A percentile compares a stretch with the other conserved stretches of the same genome.
These are phyloP conservation scores for Neltuma alba DNA, from an alignment of 306 rosid species.

Conservation along the genomic window DNA sequence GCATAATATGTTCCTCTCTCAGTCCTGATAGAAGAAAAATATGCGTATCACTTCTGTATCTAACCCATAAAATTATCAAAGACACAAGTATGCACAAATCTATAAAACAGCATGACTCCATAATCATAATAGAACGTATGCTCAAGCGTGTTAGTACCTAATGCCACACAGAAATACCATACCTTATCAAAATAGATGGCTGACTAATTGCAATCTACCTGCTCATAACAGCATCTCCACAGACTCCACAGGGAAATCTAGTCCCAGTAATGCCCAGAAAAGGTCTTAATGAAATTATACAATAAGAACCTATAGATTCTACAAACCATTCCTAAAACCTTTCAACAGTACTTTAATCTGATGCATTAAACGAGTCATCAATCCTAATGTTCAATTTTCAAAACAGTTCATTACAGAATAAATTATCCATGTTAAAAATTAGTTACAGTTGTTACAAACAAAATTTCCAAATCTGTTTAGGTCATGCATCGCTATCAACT, in stretches of 20 bases:
- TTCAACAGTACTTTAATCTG: slow-evolving; percentile 8
- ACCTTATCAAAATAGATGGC: slow-evolving; percentile 15
- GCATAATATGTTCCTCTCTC: slow-evolving; percentile 88
- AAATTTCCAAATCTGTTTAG: slow-evolving; percentile 19
- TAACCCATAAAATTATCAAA: slow-evolving; percentile 21
- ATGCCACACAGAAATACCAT: slow-evolving; percentile 11
- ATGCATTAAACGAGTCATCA: slow-evolving; percentile 4
- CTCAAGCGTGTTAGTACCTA: slow-evolving; percentile 6
- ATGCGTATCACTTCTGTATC: slow-evolving; percentile 1
- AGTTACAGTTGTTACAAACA: neutral
- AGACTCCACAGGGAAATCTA: slow-evolving; percentile 20
- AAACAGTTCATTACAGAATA: slow-evolving; percentile 3
- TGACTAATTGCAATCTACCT: slow-evolving; percentile 6
- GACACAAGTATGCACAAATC: slow-evolving; percentile 1
- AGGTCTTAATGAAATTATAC: slow-evolving; percentile 27
- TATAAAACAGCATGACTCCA: neutral
- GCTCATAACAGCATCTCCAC: slow-evolving; percentile 20
- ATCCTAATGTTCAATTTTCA: slow-evolving; percentile 10
- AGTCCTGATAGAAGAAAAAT: slow-evolving; percentile 50
- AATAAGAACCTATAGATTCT: slow-evolving; percentile 10
- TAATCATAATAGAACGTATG: slow-evolving; percentile 2
- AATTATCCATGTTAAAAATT: slow-evolving; percentile 7
- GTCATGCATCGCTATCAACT: neutral
- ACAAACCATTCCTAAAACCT: slow-evolving; percentile 20
- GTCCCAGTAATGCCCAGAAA: slow-evolving; percentile 20